Evolutionary conservation across 1,139 yeast genomes (phyloP).

Genomic region (Sugiyamaella sp.): DNA sequence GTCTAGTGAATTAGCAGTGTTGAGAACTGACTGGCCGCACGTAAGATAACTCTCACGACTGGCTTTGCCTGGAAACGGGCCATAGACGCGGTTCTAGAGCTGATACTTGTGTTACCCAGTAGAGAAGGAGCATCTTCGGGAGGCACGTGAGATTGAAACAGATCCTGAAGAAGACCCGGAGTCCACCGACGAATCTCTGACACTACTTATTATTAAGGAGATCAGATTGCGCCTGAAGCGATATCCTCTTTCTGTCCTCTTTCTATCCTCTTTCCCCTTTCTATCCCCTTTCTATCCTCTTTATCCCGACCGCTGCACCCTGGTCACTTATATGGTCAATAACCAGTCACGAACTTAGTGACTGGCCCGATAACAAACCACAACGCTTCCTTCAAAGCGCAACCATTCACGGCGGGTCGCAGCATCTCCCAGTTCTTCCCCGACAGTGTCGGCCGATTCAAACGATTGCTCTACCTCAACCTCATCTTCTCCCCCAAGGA

Average conservation of each 20-base stretch:
- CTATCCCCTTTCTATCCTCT: not conserved
- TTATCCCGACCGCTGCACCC: not conserved
- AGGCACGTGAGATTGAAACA: too few species aligned
- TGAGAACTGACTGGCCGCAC: too few species aligned
- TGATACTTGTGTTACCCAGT: too few species aligned
- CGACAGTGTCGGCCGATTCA: conserved; percentile 1
- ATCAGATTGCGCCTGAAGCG: not conserved
- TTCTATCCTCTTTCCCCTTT: not conserved
- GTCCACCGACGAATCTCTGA: too few species aligned
- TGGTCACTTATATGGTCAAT: not conserved
- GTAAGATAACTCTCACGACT: too few species aligned
- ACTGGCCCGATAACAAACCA: not conserved
- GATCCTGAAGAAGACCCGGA: too few species aligned
- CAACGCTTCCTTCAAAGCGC: conserved; percentile 16
- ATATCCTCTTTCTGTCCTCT: not conserved
- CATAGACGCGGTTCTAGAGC: too few species aligned
- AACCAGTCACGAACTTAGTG: conserved; percentile 8
- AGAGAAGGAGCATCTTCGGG: too few species aligned
- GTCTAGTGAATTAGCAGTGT: too few species aligned
- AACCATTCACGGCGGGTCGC: conserved; percentile 10
- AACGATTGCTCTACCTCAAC: not conserved
- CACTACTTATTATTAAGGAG: too few species aligned
- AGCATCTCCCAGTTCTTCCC: conserved; percentile 13
- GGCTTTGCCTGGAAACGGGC: too few species aligned
- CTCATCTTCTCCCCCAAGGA: conserved; percentile 11